Conservation (phyloP, 768 basidiomycete genomes). For the Tubosaeta sp. region DNA sequence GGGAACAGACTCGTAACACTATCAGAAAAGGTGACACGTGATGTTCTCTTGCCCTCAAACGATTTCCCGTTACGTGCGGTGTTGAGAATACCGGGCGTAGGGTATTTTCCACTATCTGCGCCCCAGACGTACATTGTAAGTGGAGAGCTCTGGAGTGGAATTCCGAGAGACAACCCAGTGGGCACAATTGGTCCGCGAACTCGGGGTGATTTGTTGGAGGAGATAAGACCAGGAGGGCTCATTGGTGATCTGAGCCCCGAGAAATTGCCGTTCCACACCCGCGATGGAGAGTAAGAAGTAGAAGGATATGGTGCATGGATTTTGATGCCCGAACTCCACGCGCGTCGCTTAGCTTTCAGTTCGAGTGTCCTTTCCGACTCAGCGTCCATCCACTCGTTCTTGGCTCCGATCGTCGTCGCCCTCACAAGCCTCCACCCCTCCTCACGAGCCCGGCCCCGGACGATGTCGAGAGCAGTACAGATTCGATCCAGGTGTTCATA, state of each 20-base stretch:
- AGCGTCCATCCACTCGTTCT: slow-evolving; percentile 25
- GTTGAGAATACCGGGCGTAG: slow-evolving; percentile 13
- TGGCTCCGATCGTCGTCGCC: slow-evolving; percentile 19
- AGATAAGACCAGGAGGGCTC: slow-evolving; percentile 21
- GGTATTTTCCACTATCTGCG: slow-evolving; percentile 34
- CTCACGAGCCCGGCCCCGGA: slow-evolving; percentile 40
- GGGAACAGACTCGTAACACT: slow-evolving; percentile 25
- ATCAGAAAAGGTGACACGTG: slow-evolving; percentile 17
- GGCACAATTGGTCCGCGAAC: slow-evolving; percentile 24
- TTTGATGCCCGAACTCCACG: slow-evolving; percentile 58
- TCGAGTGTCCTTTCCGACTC: slow-evolving; percentile 42
- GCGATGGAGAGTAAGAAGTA: background rate
- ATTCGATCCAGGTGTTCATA: slow-evolving; percentile 34
- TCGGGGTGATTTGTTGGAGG: background rate
- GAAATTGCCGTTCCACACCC: slow-evolving; percentile 17
- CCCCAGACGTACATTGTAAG: slow-evolving; percentile 40
- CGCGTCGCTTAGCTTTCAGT: slow-evolving; percentile 55
- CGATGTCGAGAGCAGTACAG: slow-evolving; percentile 37
- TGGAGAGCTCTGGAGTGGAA: slow-evolving; percentile 48
- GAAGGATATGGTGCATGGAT: slow-evolving; percentile 28
- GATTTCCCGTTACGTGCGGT: slow-evolving; percentile 12
- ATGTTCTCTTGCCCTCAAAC: slow-evolving; percentile 11
- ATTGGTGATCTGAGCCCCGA: background rate
- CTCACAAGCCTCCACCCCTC: slow-evolving; percentile 38
- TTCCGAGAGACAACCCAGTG: slow-evolving; percentile 43